Evolutionary conservation across 1,284 basidiomycete genomes (phyloP), one percentile per base, ranked within the genome.

Genomic region (Leccinum solheimii): DNA sequence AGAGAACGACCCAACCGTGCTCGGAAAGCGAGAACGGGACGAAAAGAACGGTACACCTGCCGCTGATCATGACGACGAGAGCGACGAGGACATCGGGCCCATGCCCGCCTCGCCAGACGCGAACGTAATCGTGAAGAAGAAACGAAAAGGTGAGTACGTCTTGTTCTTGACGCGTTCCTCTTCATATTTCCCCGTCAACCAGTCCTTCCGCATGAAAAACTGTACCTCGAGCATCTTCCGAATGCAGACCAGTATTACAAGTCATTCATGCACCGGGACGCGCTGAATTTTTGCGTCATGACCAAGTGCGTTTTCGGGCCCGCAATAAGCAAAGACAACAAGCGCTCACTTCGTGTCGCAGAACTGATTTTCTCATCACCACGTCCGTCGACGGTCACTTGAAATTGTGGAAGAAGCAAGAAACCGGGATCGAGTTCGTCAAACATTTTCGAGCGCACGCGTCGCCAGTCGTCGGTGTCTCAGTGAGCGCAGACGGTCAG

Each of bases 361-460:
- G 94, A 71, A 96, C 94, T 5, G 88, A 95, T 66, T 99, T 98
- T 70, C 73, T 98, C 58, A 85, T 99, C 62, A 99, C 97, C 2
- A 95, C 96, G 1, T 98, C 95, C 2, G 77, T 95, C 11, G 97
- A 99, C 71, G 97, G 97, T 1, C 93, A 97, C 76, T 79, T 99
- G 69, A 99, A 99, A 76, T 81, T 99, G 30, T 99, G 97, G 97
- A 98, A 98, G 81, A 99, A 99, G 78, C 95, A 97, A 77, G 91
- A 95, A 13, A 76, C 81, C 5, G 94, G 95, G 7, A 92, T 96
- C 69, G 94, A 97, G 77, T 96, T 95, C 70, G 92, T 96, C 63
- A 96, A 97, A 77, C 90, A 94, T 68, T 97, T 94, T 76, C 88
- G 97, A 49, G 95, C 97, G 2, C 96, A 98, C 69, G 81, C 97